A percentile compares a stretch with the other conserved stretches of the same genome.
phyloP scores from a whole-genome alignment of 2,329 filamentous ascomycete species.

The Diaporthe caulivora region DNA sequence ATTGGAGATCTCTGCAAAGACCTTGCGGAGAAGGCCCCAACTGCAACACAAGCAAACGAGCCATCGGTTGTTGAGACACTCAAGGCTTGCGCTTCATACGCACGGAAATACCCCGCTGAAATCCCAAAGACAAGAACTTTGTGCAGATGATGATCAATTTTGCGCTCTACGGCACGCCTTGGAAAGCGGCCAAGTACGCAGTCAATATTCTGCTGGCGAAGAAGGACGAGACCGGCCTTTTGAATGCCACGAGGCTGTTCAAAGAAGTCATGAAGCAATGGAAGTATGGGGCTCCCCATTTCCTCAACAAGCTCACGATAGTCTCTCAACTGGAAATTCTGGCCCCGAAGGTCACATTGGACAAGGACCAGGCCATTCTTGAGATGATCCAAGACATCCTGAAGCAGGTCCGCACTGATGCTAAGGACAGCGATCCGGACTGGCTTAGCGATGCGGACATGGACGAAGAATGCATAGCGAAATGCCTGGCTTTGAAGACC shows the following conservation, averaged over 20 bases:
- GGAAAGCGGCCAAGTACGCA: slow-evolving; percentile 91
- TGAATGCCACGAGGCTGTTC: slow-evolving; percentile 87
- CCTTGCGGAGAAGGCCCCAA: slow-evolving; percentile 84
- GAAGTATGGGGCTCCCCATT: slow-evolving; percentile 78
- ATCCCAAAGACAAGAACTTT: slow-evolving; percentile 85
- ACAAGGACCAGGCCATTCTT: slow-evolving; percentile 81
- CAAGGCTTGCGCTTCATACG: slow-evolving; percentile 93
- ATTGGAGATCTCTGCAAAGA: slow-evolving; percentile 92
- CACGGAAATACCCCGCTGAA: slow-evolving; percentile 85
- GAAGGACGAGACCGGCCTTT: slow-evolving; percentile 76
- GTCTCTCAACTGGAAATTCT: slow-evolving; percentile 83
- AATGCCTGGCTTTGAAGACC: slow-evolving; percentile 85
- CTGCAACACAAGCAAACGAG: slow-evolving; percentile 75
- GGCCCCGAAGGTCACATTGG: slow-evolving; percentile 78
- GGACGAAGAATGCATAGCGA: slow-evolving; percentile 86
- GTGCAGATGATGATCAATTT: slow-evolving; percentile 85
- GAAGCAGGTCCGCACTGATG: slow-evolving; percentile 75
- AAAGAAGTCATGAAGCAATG: slow-evolving; percentile 81
- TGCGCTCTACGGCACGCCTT: slow-evolving; percentile 83
- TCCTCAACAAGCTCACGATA: slow-evolving; percentile 79
- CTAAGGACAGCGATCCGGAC: slow-evolving; percentile 66
- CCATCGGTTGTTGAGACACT: slow-evolving; percentile 86
- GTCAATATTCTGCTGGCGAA: slow-evolving; percentile 89
- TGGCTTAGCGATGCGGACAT: slow-evolving; percentile 78
- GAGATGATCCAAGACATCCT: slow-evolving; percentile 83